A percentile compares a stretch with the other conserved stretches of the same genome.
Conservation (phyloP, 1,284 basidiomycete genomes). For the Malassezia japonica region DNA sequence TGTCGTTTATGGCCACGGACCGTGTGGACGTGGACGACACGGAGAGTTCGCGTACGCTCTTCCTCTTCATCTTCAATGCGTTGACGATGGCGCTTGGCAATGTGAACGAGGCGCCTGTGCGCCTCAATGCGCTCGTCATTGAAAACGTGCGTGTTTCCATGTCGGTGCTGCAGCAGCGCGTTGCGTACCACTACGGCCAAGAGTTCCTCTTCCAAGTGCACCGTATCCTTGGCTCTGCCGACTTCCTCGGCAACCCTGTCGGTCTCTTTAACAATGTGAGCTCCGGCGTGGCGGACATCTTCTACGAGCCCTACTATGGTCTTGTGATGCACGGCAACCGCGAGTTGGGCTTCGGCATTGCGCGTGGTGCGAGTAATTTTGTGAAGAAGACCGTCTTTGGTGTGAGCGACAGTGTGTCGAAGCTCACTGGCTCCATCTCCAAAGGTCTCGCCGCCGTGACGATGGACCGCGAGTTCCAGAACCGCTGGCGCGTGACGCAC, state of each 20-base stretch:
- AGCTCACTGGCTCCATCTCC: slow-evolving; percentile 91
- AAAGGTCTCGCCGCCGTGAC: slow-evolving; percentile 96
- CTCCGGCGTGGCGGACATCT: slow-evolving; percentile 96
- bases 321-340: slow-evolving; percentile 94
- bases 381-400: slow-evolving; percentile 99
- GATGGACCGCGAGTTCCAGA: slow-evolving; percentile 90
- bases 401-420: slow-evolving; percentile 86
- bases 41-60: slow-evolving; percentile 58
- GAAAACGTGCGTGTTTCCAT: slow-evolving; percentile 84
- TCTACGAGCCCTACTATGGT: slow-evolving; percentile 97
- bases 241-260: slow-evolving; percentile 74
- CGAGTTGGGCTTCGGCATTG: slow-evolving; percentile 92
- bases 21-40: slow-evolving; percentile 76
- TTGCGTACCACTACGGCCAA: slow-evolving; percentile 86
- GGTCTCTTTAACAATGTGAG: slow-evolving; percentile 97
- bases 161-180: slow-evolving; percentile 72
- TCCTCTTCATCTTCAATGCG: slow-evolving; percentile 87
- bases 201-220: slow-evolving; percentile 90
- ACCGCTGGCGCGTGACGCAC: slow-evolving; percentile 73
- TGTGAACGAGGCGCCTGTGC: slow-evolving; percentile 90
- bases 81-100: slow-evolving; percentile 95
- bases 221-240: slow-evolving; percentile 88
- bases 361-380: slow-evolving; percentile 83
- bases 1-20: slow-evolving; percentile 96
- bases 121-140: slow-evolving; percentile 85